Evolutionary conservation across 257 asterid genomes (phyloP).

Genomic region (Anisodus acutangulus): DNA sequence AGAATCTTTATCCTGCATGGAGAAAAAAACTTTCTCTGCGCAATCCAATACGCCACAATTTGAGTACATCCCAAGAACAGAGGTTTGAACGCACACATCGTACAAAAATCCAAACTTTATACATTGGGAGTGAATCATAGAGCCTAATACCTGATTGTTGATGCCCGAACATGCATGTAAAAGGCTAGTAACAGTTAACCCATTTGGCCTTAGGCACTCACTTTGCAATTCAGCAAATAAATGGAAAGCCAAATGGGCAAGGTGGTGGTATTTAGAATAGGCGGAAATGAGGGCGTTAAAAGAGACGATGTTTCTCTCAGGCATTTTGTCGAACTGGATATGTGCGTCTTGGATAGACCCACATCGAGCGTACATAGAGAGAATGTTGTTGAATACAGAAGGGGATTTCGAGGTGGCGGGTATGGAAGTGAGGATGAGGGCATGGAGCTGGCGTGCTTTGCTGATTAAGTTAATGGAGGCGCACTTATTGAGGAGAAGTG

Average conservation of each 20-base stretch:
- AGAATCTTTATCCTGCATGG: conserved; percentile 59
- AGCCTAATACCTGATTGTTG: conserved; percentile 48
- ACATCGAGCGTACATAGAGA: conserved; percentile 78
- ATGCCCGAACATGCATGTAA: conserved; percentile 64
- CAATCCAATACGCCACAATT: conserved; percentile 50
- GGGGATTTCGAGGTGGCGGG: conserved; percentile 40
- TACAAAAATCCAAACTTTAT: conserved; percentile 56
- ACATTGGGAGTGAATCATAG: conserved; percentile 57
- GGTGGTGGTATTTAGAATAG: conserved; percentile 50
- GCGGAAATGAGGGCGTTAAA: conserved; percentile 73
- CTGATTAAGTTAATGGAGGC: conserved; percentile 52
- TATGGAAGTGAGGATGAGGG: conserved; percentile 59
- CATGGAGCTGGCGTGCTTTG: conserved; percentile 76
- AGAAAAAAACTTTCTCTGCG: conserved; percentile 55
- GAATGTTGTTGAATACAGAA: conserved; percentile 63
- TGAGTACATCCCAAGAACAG: conserved; percentile 72
- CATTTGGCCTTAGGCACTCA: conserved; percentile 57
- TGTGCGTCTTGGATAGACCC: conserved; percentile 59
- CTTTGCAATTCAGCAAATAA: conserved; percentile 47
- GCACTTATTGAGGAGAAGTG: conserved; percentile 60
- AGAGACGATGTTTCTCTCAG: conserved; percentile 66
- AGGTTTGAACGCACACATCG: conserved; percentile 61
- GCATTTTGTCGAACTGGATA: conserved; percentile 79
- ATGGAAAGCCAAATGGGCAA: conserved; percentile 45
- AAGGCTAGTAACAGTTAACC: conserved; percentile 67